These are phyloP conservation scores for Thalassiosira ordinaria DNA, from an alignment of 352 stramenopile species.

Conservation along the genomic window DNA sequence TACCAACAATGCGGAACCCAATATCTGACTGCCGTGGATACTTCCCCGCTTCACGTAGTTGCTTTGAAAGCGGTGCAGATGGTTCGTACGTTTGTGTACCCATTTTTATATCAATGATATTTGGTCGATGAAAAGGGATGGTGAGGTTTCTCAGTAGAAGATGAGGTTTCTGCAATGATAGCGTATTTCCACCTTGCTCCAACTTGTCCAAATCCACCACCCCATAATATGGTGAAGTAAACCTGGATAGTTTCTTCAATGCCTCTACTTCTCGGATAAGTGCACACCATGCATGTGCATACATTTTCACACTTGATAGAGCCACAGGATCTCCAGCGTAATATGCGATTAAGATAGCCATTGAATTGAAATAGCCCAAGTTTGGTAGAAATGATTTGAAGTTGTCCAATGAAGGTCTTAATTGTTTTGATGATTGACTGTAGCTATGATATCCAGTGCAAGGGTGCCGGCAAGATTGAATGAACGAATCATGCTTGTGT, in stretches of 20 bases:
- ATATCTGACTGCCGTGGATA: conserved; percentile 91
- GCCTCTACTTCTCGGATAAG: conserved; percentile 58
- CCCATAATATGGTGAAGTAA: conserved; percentile 71
- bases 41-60: conserved; percentile 90
- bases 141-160: conserved; percentile 91
- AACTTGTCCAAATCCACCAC: conserved; percentile 43
- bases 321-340: conserved; percentile 36
- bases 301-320: conserved; percentile 15
- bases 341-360: conserved; percentile 37
- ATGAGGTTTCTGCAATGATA: conserved; percentile 70
- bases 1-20: conserved; percentile 93
- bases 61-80: conserved; percentile 89
- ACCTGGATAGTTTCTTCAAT: conserved; percentile 52
- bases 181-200: background rate
- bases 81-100: conserved; percentile 93
- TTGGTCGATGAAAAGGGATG: conserved; percentile 87
- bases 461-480: background rate
- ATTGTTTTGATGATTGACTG: background rate
- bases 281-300: conserved; percentile 30
- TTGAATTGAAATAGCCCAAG: background rate
- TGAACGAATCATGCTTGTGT: background rate
- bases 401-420: no score
- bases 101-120: conserved; percentile 97
- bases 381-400: no score
- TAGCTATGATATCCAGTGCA: background rate